phyloP scores from a whole-genome alignment of 805 yeast genomes.

The Yarrowia sp. region DNA sequence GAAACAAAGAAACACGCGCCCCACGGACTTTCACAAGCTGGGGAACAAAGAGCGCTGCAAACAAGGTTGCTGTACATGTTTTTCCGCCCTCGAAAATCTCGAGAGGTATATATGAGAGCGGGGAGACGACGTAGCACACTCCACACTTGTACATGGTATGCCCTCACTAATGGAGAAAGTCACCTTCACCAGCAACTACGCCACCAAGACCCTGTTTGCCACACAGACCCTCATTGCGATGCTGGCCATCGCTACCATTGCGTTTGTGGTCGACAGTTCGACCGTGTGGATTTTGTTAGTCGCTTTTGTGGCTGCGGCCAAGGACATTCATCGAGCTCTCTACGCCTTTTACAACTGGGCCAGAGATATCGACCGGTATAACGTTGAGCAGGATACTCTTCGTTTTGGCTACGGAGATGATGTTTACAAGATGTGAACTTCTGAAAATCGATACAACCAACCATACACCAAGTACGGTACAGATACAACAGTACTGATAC shows the following conservation, averaged over 20 bases:
- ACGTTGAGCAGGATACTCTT: conserved; percentile 19
- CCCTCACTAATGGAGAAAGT: conserved; percentile 23
- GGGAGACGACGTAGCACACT: neutral
- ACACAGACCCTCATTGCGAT: conserved; percentile 15
- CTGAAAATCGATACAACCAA: too few species aligned
- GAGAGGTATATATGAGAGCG: conserved; percentile 3
- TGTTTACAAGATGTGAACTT: neutral
- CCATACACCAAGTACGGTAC: neutral
- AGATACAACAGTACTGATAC: too few species aligned
- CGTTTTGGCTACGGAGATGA: conserved; percentile 16
- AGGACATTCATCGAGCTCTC: conserved; percentile 20
- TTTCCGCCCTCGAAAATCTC: neutral
- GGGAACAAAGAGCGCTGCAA: neutral
- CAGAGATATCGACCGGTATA: conserved; percentile 9
- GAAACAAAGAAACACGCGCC: neutral
- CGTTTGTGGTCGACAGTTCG: conserved; percentile 19
- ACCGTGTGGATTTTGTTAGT: conserved; percentile 13
- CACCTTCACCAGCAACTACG: conserved; percentile 25
- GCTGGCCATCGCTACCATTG: conserved; percentile 22
- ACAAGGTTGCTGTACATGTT: conserved; percentile 19
- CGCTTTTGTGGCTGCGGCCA: conserved; percentile 18
- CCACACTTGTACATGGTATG: neutral
- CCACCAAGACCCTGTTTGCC: conserved; percentile 18
- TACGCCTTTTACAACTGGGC: conserved; percentile 25
- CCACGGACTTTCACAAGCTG: conserved; percentile 24